Evolutionary conservation across 371 early-diverging fungal species (phyloP), one percentile per base, ranked within the genome.

Genomic region (Mortierella sp.): DNA sequence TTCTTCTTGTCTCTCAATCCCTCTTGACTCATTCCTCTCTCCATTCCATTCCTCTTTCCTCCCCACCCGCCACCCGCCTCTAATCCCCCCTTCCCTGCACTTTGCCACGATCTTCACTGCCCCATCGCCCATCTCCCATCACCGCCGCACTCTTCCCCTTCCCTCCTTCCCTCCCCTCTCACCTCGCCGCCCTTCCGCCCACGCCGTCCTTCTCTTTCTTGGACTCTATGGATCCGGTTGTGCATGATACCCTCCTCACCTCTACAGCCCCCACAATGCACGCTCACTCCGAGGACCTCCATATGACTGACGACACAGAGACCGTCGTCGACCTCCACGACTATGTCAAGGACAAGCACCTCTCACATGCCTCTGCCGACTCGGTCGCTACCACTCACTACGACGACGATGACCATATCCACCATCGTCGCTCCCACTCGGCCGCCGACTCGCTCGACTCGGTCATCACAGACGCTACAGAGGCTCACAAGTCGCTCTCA

Each of bases 351-450:
- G 46, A 56, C 51, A 63, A 67, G 19, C 74, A 74, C 47, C 40
- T 74, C 28, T 74, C 74, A 19, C 67, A 74, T 56, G 58, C 54
- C 60, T 74, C 74, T 49, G 67, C 74, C 21, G 63, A 67, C 57
- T 74, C 74, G 27, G 55, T 61, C 8, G 61, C 68, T 22, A 67
- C 74, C 27, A 63, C 65, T 17, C 54, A 31, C 29, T 67, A 55
- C 48, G 67, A 58, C 51, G 60, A 67, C 48, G 69, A 67, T 31
- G 67, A 69, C 54, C 60, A 67, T 54, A 56, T 60, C 29, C 70
- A 45, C 39, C 70, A 70, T 46, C 71, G 71, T 24, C 64, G 71
- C 27, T 60, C 52, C 43, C 40, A 50, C 31, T 71, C 71, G 9
- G 61, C 61, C 12, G 47, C 71, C 13, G 71, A 71, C 50, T 71